phyloP scores from a whole-genome alignment of 768 basidiomycete genomes.

The Termitomyces sp. region DNA sequence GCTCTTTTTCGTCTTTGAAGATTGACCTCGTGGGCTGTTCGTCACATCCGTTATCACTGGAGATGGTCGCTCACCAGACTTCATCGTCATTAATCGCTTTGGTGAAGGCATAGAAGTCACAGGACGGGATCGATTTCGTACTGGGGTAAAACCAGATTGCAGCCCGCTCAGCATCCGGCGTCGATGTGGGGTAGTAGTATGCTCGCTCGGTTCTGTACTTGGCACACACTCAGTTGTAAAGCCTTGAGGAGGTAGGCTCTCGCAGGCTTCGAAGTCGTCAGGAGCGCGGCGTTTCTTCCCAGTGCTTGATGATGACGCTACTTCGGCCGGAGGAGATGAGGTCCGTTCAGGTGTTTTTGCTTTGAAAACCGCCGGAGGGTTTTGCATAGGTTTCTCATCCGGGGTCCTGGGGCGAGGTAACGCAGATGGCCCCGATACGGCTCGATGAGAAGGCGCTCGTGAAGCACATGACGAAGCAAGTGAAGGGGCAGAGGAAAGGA shows the following conservation, averaged over 20 bases:
- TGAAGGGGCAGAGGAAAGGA: conserved; percentile 3
- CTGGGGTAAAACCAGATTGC: conserved; percentile 71
- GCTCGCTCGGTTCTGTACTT: conserved; percentile 30
- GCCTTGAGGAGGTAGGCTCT: conserved; percentile 56
- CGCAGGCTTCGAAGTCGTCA: conserved; percentile 65
- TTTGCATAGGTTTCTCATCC: conserved; percentile 31
- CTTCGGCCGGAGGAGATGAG: conserved; percentile 18
- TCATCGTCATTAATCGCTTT: conserved; percentile 29
- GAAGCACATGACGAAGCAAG: conserved; percentile 13
- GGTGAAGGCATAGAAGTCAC: conserved; percentile 43
- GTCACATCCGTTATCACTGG: conserved; percentile 54
- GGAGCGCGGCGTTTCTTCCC: conserved; percentile 74
- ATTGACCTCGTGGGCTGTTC: conserved; percentile 51
- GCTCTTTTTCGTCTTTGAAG: conserved; percentile 51
- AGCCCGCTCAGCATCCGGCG: conserved; percentile 53
- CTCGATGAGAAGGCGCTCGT: conserved; percentile 23
- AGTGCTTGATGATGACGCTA: conserved; percentile 32
- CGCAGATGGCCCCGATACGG: conserved; percentile 40
- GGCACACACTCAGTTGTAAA: conserved; percentile 53
- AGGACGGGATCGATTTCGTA: conserved; percentile 47
- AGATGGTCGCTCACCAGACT: conserved; percentile 24
- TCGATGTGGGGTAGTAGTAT: conserved; percentile 50
- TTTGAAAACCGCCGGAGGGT: conserved; percentile 43
- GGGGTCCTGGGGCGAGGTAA: conserved; percentile 49
- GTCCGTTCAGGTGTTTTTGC: conserved; percentile 46